Conservation (phyloP, 768 basidiomycete species). For the Lactifluus echinatus region DNA sequence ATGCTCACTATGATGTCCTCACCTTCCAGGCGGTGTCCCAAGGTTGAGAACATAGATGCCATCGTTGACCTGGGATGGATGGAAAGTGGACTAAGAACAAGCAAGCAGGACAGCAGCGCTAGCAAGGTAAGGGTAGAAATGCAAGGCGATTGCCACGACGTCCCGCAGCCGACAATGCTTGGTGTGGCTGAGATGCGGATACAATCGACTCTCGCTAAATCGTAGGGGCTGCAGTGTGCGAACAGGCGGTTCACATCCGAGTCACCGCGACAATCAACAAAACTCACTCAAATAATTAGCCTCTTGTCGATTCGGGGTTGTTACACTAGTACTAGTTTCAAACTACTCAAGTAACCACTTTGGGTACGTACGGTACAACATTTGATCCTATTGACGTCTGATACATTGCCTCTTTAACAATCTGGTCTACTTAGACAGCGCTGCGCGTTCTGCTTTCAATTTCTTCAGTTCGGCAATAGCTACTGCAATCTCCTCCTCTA, state of each 20-base stretch:
- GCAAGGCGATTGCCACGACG: background rate
- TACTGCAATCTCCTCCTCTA: slow-evolving; percentile 50
- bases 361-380: background rate
- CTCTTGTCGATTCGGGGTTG: too few relatives aligned
- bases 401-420: background rate
- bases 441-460: slow-evolving; percentile 51
- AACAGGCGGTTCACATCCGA: too few relatives aligned
- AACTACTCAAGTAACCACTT: background rate
- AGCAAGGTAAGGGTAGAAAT: background rate
- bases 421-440: slow-evolving; percentile 19
- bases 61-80: background rate
- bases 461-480: slow-evolving; percentile 58
- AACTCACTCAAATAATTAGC: too few relatives aligned
- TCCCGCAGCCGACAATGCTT: background rate
- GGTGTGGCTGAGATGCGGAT: background rate
- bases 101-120: background rate
- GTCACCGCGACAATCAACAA: too few relatives aligned
- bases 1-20: slow-evolving; percentile 6
- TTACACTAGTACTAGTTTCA: background rate
- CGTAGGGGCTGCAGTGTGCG: too few relatives aligned
- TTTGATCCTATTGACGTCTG: background rate
- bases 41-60: background rate
- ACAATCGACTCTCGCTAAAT: too few relatives aligned
- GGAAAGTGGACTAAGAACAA: background rate
- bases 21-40: background rate